Evolutionary conservation across 208 protist genomes (phyloP), one percentile per base, ranked within the genome.

Genomic region (Wallacemonas collosoma): DNA sequence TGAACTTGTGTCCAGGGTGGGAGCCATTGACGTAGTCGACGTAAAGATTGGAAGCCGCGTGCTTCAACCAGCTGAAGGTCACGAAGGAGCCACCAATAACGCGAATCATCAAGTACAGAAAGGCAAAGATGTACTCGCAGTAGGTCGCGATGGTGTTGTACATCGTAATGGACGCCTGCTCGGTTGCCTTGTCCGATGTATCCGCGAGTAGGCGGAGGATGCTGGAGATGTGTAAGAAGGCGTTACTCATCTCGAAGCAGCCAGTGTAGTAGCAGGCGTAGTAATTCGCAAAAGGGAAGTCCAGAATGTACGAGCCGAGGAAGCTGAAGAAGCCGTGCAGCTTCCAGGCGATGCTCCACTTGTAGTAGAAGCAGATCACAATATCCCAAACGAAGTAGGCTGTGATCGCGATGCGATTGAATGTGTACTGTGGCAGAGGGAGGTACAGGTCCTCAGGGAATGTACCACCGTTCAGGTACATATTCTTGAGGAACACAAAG

Each of bases 311-410:
- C 56, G 78, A 70, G 3, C 91, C 91, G 26, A 89, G 47, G 43
- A 94, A 87, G 69, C 85, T 91, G 63, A 67, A 80, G 39, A 93
- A 66, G 50, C 78, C 91, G 69, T 96, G 91, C 3, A 94, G 56
- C 71, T 93, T 96, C 87, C 86, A 96, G 44, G 76, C 62, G 35
- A 64, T 12, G n/a, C 71, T 70, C 91, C 91, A 96, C 14, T 80
- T 80, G 67, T 91, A 88, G 71, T 70, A 76, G 61, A 89, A 87
- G 77, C 91, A 96, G 15, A 92, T 80, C 38, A 93, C 54, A 39
- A 94, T 75, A 69, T 96, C 91, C 89, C 91, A 96, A 9, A 79
- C 47, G 68, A 96, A 96, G 79, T 96, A 96, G 38, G 83, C 64
- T 0, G 81, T 38, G 57, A 96, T 92, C n/a, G 86, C 48, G 2